Percentiles rank a stretch among this genome's conserved stretches.
Conservation (phyloP, 352 stramenopile genomes). For the Phytophthora cajani region DNA sequence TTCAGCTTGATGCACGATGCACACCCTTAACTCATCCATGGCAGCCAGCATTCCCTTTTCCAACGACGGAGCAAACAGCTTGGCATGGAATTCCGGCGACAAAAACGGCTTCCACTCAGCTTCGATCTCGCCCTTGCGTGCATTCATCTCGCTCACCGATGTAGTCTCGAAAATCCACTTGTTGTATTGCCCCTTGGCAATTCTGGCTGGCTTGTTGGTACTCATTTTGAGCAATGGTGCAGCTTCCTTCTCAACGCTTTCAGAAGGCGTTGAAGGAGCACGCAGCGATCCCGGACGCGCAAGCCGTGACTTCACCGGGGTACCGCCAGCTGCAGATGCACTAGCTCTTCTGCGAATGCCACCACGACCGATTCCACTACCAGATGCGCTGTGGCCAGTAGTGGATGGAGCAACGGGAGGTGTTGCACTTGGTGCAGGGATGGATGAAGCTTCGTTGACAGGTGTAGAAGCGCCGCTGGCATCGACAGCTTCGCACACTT, state of each 20-base stretch:
- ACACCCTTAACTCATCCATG: conserved; percentile 77
- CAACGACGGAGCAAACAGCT: conserved; percentile 79
- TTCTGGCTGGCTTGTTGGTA: conserved; percentile 57
- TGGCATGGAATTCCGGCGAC: conserved; percentile 69
- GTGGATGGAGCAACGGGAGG: conserved; percentile 18
- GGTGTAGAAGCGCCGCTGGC: conserved; percentile 17
- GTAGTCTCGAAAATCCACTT: conserved; percentile 88
- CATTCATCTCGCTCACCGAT: conserved; percentile 69
- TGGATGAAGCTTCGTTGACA: conserved; percentile 10
- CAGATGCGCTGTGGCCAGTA: conserved; percentile 15
- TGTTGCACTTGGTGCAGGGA: conserved; percentile 9
- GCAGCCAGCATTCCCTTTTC: conserved; percentile 88
- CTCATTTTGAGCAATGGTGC: conserved; percentile 70
- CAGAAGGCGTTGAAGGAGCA: conserved; percentile 34
- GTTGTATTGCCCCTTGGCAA: conserved; percentile 77
- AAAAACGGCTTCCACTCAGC: conserved; percentile 80
- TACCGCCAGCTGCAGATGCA: conserved; percentile 25
- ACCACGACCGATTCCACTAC: conserved; percentile 22
- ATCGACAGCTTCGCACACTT: conserved; percentile 62
- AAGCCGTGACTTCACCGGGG: conserved; percentile 43
- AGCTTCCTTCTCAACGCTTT: conserved; percentile 52
- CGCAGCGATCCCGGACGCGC: conserved; percentile 44
- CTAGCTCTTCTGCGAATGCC: conserved; percentile 34
- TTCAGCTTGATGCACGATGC: conserved; percentile 64
- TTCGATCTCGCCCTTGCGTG: conserved; percentile 77